Evolutionary conservation across 2,329 filamentous ascomycete species (phyloP).

Genomic region (Nemania sp.): DNA sequence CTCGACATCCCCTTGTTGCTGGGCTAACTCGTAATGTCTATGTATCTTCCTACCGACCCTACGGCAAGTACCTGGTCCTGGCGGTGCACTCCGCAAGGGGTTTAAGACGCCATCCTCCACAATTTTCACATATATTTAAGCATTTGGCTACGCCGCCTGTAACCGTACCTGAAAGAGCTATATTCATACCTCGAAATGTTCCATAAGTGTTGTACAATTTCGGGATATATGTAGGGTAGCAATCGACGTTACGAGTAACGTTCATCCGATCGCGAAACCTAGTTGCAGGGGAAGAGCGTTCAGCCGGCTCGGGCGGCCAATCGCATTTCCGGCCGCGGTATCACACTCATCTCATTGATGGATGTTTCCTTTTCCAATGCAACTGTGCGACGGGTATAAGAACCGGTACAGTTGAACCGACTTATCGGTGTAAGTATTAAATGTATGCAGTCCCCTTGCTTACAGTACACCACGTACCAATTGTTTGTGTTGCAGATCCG

Average conservation of each 20-base stretch:
- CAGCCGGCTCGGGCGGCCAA: constrained; percentile 14
- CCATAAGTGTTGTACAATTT: too few relatives aligned
- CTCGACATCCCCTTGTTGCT: constrained; percentile 17
- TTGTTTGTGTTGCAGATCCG: neutral
- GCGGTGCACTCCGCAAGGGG: neutral
- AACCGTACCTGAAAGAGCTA: constrained; percentile 11
- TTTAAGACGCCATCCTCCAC: neutral
- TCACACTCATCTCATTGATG: neutral
- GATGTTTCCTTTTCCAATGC: constrained; percentile 8
- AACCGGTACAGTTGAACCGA: too few relatives aligned
- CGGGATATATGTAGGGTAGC: too few relatives aligned
- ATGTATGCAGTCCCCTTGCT: constrained; percentile 3
- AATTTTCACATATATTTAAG: neutral
- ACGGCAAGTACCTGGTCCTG: neutral
- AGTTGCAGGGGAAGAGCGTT: constrained; percentile 20
- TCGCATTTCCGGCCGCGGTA: constrained; percentile 1
- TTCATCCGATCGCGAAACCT: constrained; percentile 18
- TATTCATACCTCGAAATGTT: too few relatives aligned
- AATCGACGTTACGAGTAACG: constrained; percentile 20
- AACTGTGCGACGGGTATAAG: neutral
- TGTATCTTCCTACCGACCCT: neutral
- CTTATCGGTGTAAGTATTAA: too few relatives aligned
- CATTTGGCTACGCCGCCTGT: constrained; percentile 11
- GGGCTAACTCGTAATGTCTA: neutral
- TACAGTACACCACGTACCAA: too few relatives aligned